Evolutionary conservation across 768 basidiomycete genomes (phyloP).

Genomic region (Termitomyces sp.): DNA sequence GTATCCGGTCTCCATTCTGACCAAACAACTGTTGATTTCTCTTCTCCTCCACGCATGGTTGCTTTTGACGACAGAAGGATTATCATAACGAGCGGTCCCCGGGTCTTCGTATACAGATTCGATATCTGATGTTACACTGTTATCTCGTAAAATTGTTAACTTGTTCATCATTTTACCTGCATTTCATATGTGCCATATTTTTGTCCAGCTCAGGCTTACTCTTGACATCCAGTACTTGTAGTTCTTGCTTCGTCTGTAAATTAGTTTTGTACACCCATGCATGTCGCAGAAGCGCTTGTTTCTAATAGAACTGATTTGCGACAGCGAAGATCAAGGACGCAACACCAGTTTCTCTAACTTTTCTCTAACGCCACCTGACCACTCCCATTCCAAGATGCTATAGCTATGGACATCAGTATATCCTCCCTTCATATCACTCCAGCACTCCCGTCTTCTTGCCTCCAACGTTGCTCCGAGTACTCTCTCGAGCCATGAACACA

Average conservation of each 20-base stretch:
- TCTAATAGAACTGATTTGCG: too few species aligned
- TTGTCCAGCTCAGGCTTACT: too few species aligned
- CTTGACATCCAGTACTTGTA: too few species aligned
- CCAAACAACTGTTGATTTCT: background rate
- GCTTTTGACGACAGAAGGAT: conserved; percentile 75
- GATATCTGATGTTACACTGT: conserved; percentile 37
- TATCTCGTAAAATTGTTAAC: background rate
- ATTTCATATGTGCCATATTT: too few species aligned
- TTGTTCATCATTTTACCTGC: too few species aligned
- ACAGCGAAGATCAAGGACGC: background rate
- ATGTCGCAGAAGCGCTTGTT: background rate
- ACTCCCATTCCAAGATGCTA: conserved; percentile 37
- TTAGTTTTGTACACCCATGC: background rate
- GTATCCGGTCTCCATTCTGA: conserved; percentile 24
- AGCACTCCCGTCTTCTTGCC: conserved; percentile 30
- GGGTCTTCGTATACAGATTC: conserved; percentile 48
- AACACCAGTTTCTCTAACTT: conserved; percentile 20
- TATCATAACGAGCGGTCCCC: conserved; percentile 40
- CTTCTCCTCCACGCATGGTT: conserved; percentile 35
- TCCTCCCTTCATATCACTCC: conserved; percentile 29
- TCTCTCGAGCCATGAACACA: conserved; percentile 42
- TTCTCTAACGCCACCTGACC: conserved; percentile 27
- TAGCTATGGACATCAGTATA: conserved; percentile 35
- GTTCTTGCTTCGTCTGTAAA: too few species aligned
- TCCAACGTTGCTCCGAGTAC: conserved; percentile 33